Evolutionary conservation across 805 yeast species (phyloP), one percentile per base, ranked within the genome.

Genomic region (Candida oleophila): DNA sequence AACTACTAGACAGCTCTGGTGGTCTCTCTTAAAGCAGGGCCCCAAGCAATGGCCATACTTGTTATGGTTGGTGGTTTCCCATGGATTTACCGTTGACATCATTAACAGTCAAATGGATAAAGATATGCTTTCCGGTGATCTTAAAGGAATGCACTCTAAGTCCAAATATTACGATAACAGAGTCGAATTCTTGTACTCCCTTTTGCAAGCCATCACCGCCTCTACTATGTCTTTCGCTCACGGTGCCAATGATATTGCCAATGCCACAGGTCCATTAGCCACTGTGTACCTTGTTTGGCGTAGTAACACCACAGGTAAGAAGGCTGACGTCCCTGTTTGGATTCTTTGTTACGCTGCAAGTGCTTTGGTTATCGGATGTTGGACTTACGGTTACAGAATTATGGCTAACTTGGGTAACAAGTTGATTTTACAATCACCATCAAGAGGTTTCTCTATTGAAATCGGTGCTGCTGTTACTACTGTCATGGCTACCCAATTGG

Each of bases 211-310:
- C 44, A 65, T 85, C 51, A 85, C 91, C 37, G 91, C 92, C 14
- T 77, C 82, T 54, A 85, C 89, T 43, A 84, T 85, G 85, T 85
- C 91, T 1, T 84, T 86, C 64, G 88, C 91, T 4, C 92, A 85
- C 59, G 92, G 92, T 47, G 83, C 92, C 35, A 85, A 85, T 59
- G 92, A 85, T 66, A 83, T 86, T 51, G 77, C 89, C 42, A 85
- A 85, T 56, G 90, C 92, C 34, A 78, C 87, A 28, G 91, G 89
- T 53, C 91, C 92, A 30, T 71, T 83, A 55, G 69, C 89, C 39
- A 76, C 89, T 12, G 77, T 85, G 19, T 85, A 82, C 61, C 64
- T 73, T 38, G 71, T 82, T 21, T 85, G 90, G 89, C 62, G 62
- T 19, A 64, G 80, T 32, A 80, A 82, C 54, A 59, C 67, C 3